Conservation (phyloP, 768 basidiomycete species). For the Lentinus brumalis region DNA sequence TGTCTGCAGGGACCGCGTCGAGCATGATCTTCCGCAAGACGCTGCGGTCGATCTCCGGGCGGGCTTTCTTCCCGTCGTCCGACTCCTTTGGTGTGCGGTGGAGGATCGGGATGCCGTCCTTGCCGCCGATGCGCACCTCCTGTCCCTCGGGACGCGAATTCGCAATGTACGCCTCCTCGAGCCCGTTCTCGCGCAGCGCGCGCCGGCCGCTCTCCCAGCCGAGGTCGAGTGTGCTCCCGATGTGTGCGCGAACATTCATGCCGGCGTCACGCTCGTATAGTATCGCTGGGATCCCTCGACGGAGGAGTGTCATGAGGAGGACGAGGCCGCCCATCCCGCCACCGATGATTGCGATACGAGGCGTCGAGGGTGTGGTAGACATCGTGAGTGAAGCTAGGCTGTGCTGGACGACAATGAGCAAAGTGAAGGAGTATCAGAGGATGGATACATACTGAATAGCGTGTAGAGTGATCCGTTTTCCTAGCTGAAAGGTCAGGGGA, state of each 20-base stretch:
- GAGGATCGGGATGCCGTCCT: background rate
- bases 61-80: background rate
- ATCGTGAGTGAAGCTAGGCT: background rate
- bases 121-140: background rate
- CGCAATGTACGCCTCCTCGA: background rate
- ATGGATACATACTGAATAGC: too few relatives aligned
- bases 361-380: background rate
- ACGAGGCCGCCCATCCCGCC: slow-evolving; percentile 2
- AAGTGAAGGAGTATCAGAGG: too few relatives aligned
- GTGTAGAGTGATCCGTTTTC: too few relatives aligned
- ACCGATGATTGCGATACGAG: slow-evolving; percentile 7
- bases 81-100: background rate
- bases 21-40: background rate
- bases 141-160: background rate
- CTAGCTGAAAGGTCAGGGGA: too few relatives aligned
- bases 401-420: too few relatives aligned
- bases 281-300: background rate
- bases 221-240: background rate
- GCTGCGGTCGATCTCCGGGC: background rate
- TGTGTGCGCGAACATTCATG: background rate
- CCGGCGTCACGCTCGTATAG: background rate
- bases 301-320: background rate
- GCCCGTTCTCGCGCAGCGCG: background rate
- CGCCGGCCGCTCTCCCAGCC: background rate
- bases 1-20: background rate